Percentiles rank a stretch among this genome's conserved stretches.
Evolutionary conservation across 2,329 filamentous ascomycete species (phyloP).

Genomic region (Alternaria sp.): DNA sequence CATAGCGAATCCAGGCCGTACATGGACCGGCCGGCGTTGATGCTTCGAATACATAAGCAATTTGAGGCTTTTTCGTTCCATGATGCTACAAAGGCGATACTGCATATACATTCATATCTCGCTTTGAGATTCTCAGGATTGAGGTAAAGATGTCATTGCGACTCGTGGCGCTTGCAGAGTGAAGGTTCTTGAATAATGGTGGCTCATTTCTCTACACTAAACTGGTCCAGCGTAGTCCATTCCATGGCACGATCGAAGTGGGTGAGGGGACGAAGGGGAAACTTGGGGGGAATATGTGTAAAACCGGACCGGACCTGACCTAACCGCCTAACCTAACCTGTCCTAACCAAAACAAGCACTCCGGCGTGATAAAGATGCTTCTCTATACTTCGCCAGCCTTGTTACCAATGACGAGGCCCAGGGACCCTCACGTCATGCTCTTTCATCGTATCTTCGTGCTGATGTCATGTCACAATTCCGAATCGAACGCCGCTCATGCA

Average conservation of each 20-base stretch:
- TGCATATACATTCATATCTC: neutral
- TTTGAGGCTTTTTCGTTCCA: neutral
- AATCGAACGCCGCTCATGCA: conserved; percentile 9
- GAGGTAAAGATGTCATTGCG: neutral
- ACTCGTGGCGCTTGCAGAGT: neutral
- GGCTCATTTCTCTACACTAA: neutral
- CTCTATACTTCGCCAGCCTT: neutral
- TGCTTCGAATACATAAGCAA: neutral
- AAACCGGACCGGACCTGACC: neutral
- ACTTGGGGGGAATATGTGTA: conserved; percentile 29
- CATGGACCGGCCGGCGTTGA: conserved; percentile 1
- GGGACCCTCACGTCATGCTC: neutral
- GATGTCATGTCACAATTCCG: neutral
- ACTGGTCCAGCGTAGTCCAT: neutral
- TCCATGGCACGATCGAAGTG: conserved; percentile 1
- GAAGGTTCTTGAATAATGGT: neutral
- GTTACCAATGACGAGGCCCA: neutral
- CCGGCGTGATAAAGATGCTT: neutral
- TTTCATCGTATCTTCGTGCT: neutral
- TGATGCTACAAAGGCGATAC: neutral
- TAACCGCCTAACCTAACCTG: conserved; percentile 5
- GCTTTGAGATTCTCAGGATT: neutral
- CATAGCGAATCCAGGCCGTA: conserved; percentile 10
- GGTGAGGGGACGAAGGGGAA: conserved; percentile 1
- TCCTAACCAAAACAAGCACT: conserved; percentile 13